Evolutionary conservation across 371 early-diverging fungal species (phyloP).

Genomic region (Syncephalastrum contaminatum): DNA sequence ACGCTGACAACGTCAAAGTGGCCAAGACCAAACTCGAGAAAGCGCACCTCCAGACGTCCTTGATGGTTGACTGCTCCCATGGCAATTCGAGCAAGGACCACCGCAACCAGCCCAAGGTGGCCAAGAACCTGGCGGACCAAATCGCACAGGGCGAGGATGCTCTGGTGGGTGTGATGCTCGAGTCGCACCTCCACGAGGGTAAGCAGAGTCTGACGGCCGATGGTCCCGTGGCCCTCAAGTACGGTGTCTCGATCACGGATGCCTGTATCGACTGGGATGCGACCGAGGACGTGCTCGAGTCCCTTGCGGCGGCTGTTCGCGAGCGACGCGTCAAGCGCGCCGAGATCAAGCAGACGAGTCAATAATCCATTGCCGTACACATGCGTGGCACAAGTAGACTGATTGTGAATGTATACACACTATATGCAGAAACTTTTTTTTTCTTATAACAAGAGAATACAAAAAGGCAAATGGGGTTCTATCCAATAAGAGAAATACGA

Average conservation of each 20-base stretch:
- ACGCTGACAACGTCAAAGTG: slow-evolving; percentile 54
- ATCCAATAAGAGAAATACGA: too few species aligned
- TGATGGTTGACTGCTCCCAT: slow-evolving; percentile 88
- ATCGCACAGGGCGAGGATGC: slow-evolving; percentile 60
- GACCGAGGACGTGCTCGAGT: slow-evolving; percentile 68
- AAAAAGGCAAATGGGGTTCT: too few species aligned
- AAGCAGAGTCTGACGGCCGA: slow-evolving; percentile 70
- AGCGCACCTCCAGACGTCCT: slow-evolving; percentile 52
- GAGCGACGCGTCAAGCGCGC: slow-evolving; percentile 23
- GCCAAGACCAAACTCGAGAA: slow-evolving; percentile 58
- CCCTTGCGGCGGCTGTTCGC: slow-evolving; percentile 68
- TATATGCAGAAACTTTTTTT: too few species aligned
- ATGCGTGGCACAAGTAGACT: too few species aligned
- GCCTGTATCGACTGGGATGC: slow-evolving; percentile 79
- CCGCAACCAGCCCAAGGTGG: slow-evolving; percentile 65
- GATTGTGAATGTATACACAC: too few species aligned
- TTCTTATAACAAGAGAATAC: too few species aligned
- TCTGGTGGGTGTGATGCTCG: slow-evolving; percentile 92
- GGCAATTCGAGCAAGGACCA: slow-evolving; percentile 80
- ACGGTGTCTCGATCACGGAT: slow-evolving; percentile 85
- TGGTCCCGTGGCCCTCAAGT: slow-evolving; percentile 66
- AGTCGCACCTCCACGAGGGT: slow-evolving; percentile 85
- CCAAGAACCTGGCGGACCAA: slow-evolving; percentile 50
- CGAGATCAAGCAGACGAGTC: too few species aligned
- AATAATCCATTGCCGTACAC: too few species aligned